A percentile compares a stretch with the other conserved stretches of the same genome.
phyloP scores from a whole-genome alignment of 805 yeast species.

The Aciculoconidium aculeatum region DNA sequence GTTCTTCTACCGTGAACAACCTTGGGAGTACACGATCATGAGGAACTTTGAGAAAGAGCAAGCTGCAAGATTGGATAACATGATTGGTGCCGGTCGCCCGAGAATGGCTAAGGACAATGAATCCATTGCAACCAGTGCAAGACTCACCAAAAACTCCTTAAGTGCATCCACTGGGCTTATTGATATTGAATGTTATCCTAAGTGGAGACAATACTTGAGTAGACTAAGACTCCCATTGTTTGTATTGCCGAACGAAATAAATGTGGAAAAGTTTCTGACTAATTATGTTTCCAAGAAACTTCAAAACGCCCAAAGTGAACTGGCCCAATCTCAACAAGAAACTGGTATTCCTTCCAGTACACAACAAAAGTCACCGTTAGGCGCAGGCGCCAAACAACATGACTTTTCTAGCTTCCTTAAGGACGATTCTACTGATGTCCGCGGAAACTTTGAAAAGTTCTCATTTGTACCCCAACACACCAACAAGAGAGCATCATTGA shows the following conservation, averaged over 20 bases:
- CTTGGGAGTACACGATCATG: slow-evolving; percentile 57
- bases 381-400: slow-evolving; percentile 15
- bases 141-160: slow-evolving; percentile 20
- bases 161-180: slow-evolving; percentile 23
- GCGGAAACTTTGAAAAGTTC: slow-evolving; percentile 24
- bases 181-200: slow-evolving; percentile 23
- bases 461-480: slow-evolving; percentile 11
- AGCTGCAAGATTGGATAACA: slow-evolving; percentile 19
- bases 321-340: no score
- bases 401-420: slow-evolving; percentile 34
- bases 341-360: no score
- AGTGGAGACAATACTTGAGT: slow-evolving; percentile 36
- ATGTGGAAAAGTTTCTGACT: slow-evolving; percentile 17
- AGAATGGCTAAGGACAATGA: slow-evolving; percentile 8
- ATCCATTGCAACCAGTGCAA: slow-evolving; percentile 22
- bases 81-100: slow-evolving; percentile 4
- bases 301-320: no score
- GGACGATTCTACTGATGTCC: slow-evolving; percentile 25
- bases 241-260: slow-evolving; percentile 36
- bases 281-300: slow-evolving; percentile 9
- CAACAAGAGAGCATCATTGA: slow-evolving; percentile 2
- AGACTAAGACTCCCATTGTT: slow-evolving; percentile 40
- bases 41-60: slow-evolving; percentile 32
- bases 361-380: slow-evolving; percentile 3
- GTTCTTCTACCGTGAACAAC: slow-evolving; percentile 70